Percentiles rank a stretch among this genome's conserved stretches.
Evolutionary conservation across 805 yeast species (phyloP).

Genomic region (Metschnikowia aberdeeniae): DNA sequence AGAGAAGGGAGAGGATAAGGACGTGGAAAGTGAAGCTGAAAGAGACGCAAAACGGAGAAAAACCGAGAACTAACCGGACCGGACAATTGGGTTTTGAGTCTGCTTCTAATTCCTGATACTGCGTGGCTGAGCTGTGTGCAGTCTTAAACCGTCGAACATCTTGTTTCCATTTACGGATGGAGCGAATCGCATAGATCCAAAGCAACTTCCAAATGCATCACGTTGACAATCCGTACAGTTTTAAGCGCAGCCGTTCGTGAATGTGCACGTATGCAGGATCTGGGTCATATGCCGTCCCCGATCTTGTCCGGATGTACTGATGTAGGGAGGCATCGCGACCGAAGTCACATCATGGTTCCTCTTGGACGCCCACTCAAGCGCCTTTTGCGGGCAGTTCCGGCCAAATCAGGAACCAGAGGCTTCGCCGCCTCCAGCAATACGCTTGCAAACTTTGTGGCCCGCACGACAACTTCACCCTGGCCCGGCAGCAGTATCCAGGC

Average conservation of each 20-base stretch:
- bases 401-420: not conserved
- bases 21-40: not conserved
- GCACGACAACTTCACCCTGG: slow-evolving; percentile 15
- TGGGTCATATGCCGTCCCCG: no score
- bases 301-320: no score
- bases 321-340: no score
- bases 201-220: no score
- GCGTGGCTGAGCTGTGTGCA: no score
- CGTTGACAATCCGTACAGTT: no score
- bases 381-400: not conserved
- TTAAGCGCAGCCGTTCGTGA: no score
- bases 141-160: no score
- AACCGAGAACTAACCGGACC: not conserved
- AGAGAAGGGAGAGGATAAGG: slow-evolving; percentile 1
- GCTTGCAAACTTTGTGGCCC: slow-evolving; percentile 12
- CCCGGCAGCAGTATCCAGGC: not conserved
- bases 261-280: no score
- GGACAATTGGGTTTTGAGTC: no score
- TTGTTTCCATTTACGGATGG: no score
- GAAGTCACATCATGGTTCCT: not conserved
- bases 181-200: not conserved
- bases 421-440: slow-evolving; percentile 9
- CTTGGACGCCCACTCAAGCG: not conserved
- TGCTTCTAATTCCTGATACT: no score
- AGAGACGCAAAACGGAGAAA: not conserved